Evolutionary conservation across 176 grass and related monocot genomes (phyloP).

Genomic region (Aegilops umbellulata): DNA sequence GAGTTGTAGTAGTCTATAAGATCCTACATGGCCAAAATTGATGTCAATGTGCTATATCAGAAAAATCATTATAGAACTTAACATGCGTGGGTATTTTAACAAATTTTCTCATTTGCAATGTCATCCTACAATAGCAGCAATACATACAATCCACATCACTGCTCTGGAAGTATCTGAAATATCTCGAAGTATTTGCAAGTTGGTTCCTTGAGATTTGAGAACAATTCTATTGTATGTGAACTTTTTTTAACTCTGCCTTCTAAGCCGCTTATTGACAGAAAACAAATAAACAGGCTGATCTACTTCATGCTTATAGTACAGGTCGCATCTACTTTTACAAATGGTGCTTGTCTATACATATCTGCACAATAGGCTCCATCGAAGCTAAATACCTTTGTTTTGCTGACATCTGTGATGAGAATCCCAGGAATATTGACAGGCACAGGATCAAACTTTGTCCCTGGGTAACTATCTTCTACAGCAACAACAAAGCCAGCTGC

Average conservation of each 20-base stretch:
- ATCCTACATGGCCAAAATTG: constrained; percentile 54
- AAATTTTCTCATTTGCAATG: background rate
- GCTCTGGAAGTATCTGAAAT: background rate
- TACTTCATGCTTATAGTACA: background rate
- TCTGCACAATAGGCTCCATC: background rate
- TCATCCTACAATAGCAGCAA: background rate
- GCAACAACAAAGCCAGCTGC: constrained; percentile 92
- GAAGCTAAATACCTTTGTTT: constrained; percentile 64
- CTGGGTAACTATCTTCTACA: constrained; percentile 88
- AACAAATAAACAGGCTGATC: background rate
- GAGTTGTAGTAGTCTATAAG: constrained; percentile 95
- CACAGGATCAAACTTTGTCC: constrained; percentile 97
- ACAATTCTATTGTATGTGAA: background rate
- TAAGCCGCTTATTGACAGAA: background rate
- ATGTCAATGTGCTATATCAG: constrained; percentile 2
- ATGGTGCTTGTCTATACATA: background rate
- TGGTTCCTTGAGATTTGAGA: background rate
- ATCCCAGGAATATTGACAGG: constrained; percentile 94
- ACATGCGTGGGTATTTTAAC: background rate
- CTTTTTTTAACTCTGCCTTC: background rate
- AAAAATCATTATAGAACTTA: constrained; percentile 9
- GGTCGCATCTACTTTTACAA: background rate
- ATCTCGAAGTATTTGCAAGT: background rate
- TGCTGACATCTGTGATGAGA: constrained; percentile 80
- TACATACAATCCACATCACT: background rate